Evolutionary conservation across 306 rosid species (phyloP), one percentile per base, ranked within the genome.

Genomic region (Citrullus amarus): DNA sequence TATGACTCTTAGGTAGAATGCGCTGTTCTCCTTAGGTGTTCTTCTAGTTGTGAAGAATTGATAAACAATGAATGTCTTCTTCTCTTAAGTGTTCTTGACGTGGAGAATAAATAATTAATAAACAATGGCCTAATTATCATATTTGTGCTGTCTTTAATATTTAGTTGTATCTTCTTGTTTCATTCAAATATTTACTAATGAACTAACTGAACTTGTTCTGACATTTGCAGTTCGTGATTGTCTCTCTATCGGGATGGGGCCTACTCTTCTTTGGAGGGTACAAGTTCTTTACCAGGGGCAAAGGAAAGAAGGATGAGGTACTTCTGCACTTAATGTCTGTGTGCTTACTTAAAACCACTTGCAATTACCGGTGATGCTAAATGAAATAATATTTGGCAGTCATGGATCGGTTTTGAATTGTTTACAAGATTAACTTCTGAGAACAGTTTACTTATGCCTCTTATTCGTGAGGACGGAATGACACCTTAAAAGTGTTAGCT

Each of bases 281-380:
- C 91, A 92, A 92, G 86, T 79, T 86, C 72, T 85, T 86, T 83
- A 62, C 98, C 0, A 56, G 88, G 51, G 97, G 99, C 84, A 88
- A 90, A 60, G 95, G 79, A 84, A 90, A 91, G 88, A 91, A 96
- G 83, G 98, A 91, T 70, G 93, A 90, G 99, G 99, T 96, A 91
- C 83, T 81, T 73, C 57, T 17, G 17, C 62, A 4, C 44, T 73
- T 73, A 17, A 51, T 46, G 4, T 51, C 44, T 73, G 13, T 53
- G 62, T 16, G 20, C 77, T 17, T 58, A 14, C 25, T 32, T 73
- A 30, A 73, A 73, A 48, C 54, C 61, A 51, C 61, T 48, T 44
- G 38, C 41, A 46, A 25, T n/a, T 22, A 39, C 48, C 32, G 28
- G 17, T 34, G 60, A 4, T 9, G 22, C 22, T 72, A 50, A 53